Base-by-base conservation (phyloP, 345 rosid species). In the Carallia brachiata region DNA sequence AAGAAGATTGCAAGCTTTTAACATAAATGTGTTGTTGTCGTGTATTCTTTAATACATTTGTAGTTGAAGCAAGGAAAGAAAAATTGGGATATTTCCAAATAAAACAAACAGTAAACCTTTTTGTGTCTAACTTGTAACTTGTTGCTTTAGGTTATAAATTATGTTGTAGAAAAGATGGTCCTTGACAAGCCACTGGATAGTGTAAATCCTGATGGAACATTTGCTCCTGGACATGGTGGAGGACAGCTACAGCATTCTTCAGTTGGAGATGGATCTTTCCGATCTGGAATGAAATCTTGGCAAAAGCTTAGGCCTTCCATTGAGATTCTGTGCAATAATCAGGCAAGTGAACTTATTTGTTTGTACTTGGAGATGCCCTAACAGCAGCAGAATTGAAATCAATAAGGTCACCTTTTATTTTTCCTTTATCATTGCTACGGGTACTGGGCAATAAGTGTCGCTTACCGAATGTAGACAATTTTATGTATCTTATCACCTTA, bases 251-350 rank as follows among this genome's bases (percentile, higher is more conserved):
- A 83, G 65, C 90, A 78, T 71, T 82, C 90, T 48, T 79, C 88
- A 12, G 70, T 84, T 63, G 91, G 91, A 70, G 97, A 92, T 80
- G 89, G 80, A 57, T 74, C 88, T 36, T 81, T 84, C 63, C 83
- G 85, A 61, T 61, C 92, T 78, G 97, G 93, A 72, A 65, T 79
- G 79, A 92, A 85, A 82, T 80, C 94, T 65, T 86, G 91, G 92
- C 92, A 77, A 79, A 96, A 89, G 83, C 80, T 77, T 71, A 88
- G 83, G 82, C 97, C 98, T 77, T 78, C 89, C 68, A 81, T 96
- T 57, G 99, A 96, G 86, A 90, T 96, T 75, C 78, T 87, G 77
- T 96, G 99, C 84, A 92, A 92, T 79, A 96, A 92, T 82, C 98
- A 92, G 97, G 99, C 73, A 80, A 85, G 81, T 47, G 61, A 53